Base-by-base conservation (phyloP, 768 basidiomycete species). In the Lactarius hengduanensis region DNA sequence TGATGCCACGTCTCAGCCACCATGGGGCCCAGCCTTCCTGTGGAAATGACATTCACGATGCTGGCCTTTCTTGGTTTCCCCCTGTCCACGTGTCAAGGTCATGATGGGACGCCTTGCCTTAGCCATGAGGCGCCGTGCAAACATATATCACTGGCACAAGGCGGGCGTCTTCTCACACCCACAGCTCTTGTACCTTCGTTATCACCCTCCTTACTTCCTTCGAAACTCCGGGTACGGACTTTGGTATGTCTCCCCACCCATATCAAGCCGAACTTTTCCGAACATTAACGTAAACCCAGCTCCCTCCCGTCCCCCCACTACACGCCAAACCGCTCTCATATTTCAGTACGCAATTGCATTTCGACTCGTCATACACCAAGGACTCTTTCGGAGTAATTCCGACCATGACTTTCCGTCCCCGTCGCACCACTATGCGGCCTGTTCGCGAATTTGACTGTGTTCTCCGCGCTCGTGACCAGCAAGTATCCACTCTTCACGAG, bases 81-180 rank as follows among this genome's bases (percentile, higher is more conserved):
- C 47, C 20, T 10, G 32, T 67, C 59, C 66, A 67, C 66, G 66
- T 67, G 66, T 59, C 43, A 63, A 36, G 57, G 38, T 38, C 60
- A 67, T 69, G 62, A 67, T 69, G 62, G 36, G 45, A 64, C 67
- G 62, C 67, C 69, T 69, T 60, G 66, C 60, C 26, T 59, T 61
- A 40, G 13, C 55, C 69, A 68, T 61, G 68, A 69, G 68, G 68
- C 61, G 43, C n/a, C 34, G 34, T 20, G 41, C 43, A 41, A 56
- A 63, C 61, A 59, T 67, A 67, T 69, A 67, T 62, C 38, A 53
- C 34, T 26, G 41, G 56, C 30, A 62, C 30, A 26, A 9, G n/a
- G 8, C 15, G 50, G 61, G 57, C 57, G 45, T 43, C 45, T 34
- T 34, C 38, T 61, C 54, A 47, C 34, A 34, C 59, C 43, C 59